A percentile compares a stretch with the other conserved stretches of the same genome.
Evolutionary conservation across 331 rosid species (phyloP).

Genomic region (Phaseolus coccineus): DNA sequence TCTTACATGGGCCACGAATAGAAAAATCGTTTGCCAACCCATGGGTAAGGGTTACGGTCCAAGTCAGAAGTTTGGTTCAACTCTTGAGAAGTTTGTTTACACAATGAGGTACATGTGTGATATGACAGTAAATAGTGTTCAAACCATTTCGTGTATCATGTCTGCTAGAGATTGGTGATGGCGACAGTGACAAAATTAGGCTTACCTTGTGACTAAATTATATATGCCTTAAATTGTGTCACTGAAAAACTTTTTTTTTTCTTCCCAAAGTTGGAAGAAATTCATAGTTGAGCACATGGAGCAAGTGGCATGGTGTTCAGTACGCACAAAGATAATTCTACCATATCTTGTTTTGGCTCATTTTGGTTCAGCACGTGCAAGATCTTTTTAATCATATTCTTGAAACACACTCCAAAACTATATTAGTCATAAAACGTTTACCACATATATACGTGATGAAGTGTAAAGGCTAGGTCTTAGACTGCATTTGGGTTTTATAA

Average conservation of each 20-base stretch:
- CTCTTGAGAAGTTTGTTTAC: neutral
- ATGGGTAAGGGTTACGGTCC: neutral
- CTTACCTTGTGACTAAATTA: too few relatives aligned
- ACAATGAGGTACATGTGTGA: neutral
- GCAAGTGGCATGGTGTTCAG: slow-evolving; percentile 6
- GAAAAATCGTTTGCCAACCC: neutral
- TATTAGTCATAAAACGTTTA: slow-evolving; percentile 29
- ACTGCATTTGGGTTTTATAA: slow-evolving; percentile 37
- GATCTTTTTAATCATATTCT: slow-evolving; percentile 15
- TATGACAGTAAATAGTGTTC: neutral
- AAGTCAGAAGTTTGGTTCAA: neutral
- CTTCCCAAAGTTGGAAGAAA: neutral
- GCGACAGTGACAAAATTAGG: too few relatives aligned
- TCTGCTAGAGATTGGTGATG: too few relatives aligned
- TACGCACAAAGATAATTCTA: neutral
- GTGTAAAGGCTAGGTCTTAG: slow-evolving; percentile 48
- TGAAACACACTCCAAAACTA: slow-evolving; percentile 19
- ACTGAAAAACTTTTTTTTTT: neutral
- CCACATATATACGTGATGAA: slow-evolving; percentile 54
- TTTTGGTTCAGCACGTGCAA: slow-evolving; percentile 37
- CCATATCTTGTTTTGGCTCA: slow-evolving; percentile 9
- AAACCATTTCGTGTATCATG: neutral
- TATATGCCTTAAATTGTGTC: neutral
- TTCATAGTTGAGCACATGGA: neutral
- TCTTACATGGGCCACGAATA: neutral